Percentiles rank a stretch among this genome's conserved stretches.
Evolutionary conservation across 345 rosid genomes (phyloP).

Genomic region (Pseudoturritis turrita): DNA sequence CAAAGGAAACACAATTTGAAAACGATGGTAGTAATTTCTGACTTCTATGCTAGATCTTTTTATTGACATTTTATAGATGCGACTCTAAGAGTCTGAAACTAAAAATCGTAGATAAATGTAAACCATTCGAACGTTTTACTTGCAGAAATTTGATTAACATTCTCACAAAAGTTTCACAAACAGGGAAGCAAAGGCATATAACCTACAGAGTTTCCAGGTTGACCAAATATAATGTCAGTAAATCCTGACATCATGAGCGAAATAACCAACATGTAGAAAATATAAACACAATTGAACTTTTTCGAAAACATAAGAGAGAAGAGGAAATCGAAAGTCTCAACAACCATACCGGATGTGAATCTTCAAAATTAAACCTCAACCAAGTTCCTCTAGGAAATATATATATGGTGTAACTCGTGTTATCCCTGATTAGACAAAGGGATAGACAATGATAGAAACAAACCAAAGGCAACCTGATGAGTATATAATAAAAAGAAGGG

Average conservation of each 20-base stretch:
- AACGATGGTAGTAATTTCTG: not conserved
- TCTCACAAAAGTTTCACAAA: too few species aligned
- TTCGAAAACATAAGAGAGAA: not conserved
- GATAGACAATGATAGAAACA: conserved; percentile 34
- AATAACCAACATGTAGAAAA: not conserved
- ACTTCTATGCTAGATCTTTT: not conserved
- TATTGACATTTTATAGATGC: not conserved
- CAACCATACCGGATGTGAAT: conserved; percentile 71
- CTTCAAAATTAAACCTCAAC: conserved; percentile 75
- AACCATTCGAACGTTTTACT: too few species aligned
- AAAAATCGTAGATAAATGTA: too few species aligned
- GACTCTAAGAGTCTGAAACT: too few species aligned
- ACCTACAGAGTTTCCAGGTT: too few species aligned
- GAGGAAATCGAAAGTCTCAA: not conserved
- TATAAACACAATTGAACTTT: not conserved
- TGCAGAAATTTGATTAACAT: too few species aligned
- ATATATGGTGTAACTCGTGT: conserved; percentile 38
- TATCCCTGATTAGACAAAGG: conserved; percentile 43
- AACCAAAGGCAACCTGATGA: conserved; percentile 6
- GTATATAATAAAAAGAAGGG: too few species aligned
- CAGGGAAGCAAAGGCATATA: too few species aligned
- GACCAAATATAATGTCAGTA: conserved; percentile 74
- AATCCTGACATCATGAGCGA: conserved; percentile 50
- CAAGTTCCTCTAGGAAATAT: conserved; percentile 83
- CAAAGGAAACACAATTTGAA: not conserved